Evolutionary conservation across 2,329 filamentous ascomycete genomes (phyloP).

Genomic region (Seiridium unicorne): DNA sequence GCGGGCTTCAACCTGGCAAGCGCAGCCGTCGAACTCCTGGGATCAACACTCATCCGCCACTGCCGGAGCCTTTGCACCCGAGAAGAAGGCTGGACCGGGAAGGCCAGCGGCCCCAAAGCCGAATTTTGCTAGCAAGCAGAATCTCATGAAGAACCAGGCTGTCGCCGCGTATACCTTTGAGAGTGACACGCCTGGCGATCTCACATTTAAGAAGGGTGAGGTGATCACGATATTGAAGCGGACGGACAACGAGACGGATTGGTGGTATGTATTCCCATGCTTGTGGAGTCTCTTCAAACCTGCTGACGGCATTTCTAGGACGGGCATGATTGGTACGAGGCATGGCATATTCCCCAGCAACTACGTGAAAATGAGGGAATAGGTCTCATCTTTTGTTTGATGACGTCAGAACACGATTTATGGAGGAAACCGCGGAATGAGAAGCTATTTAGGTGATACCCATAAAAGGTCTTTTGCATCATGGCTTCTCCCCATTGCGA

Average conservation of each 20-base stretch:
- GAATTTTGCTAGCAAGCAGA: constrained; percentile 65
- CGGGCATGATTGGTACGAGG: constrained; percentile 78
- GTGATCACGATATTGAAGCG: constrained; percentile 92
- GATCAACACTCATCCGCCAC: constrained; percentile 37
- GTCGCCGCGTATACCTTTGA: constrained; percentile 93
- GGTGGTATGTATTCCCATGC: constrained; percentile 65
- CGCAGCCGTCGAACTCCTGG: constrained; percentile 43
- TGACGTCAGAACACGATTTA: too few relatives aligned
- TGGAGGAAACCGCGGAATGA: too few relatives aligned
- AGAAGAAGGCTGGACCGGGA: constrained; percentile 59
- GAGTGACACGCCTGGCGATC: constrained; percentile 85
- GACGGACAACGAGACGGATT: constrained; percentile 91
- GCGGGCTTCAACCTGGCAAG: constrained; percentile 53
- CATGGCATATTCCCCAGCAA: constrained; percentile 93
- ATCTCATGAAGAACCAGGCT: constrained; percentile 70
- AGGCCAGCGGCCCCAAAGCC: constrained; percentile 89
- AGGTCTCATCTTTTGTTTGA: not conserved
- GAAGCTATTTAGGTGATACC: too few relatives aligned
- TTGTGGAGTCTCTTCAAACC: constrained; percentile 6
- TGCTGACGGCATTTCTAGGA: constrained; percentile 51
- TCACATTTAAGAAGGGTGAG: constrained; percentile 97
- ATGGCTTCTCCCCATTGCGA: too few relatives aligned
- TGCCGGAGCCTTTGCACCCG: constrained; percentile 45
- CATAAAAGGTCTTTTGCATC: too few relatives aligned
- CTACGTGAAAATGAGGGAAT: constrained; percentile 63